These are phyloP conservation scores for Candolleomyces efflorescens DNA, from an alignment of 768 basidiomycete species.

Conservation along the genomic window DNA sequence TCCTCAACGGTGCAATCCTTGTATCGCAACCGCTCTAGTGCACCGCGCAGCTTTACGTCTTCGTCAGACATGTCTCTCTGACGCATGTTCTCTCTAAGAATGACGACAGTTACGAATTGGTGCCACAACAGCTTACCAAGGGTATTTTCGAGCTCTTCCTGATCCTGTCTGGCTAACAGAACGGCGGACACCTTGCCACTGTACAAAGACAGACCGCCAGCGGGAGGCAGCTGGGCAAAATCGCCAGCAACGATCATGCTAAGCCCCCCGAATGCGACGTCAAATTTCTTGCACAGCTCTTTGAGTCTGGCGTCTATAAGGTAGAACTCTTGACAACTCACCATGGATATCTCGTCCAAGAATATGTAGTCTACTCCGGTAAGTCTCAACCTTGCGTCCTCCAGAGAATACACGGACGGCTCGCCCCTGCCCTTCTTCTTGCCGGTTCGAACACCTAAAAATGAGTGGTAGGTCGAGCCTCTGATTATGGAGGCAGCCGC, in stretches of 20 bases:
- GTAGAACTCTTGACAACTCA: slow-evolving; percentile 28
- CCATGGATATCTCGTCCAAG: slow-evolving; percentile 40
- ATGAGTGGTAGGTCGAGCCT: too few relatives aligned
- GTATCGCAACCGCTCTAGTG: slow-evolving; percentile 35
- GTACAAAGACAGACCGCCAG: slow-evolving; percentile 7
- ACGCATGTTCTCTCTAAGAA: slow-evolving; percentile 28
- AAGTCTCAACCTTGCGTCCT: too few relatives aligned
- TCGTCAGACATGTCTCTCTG: slow-evolving; percentile 20
- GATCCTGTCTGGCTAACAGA: neutral
- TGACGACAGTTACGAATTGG: slow-evolving; percentile 27
- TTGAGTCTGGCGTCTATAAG: slow-evolving; percentile 23
- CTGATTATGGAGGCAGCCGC: too few relatives aligned
- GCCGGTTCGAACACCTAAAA: too few relatives aligned
- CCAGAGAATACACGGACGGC: too few relatives aligned
- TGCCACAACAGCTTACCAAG: slow-evolving; percentile 30
- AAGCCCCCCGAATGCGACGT: slow-evolving; percentile 28
- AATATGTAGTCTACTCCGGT: slow-evolving; percentile 35
- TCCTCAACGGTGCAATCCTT: slow-evolving; percentile 34
- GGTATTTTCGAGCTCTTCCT: neutral
- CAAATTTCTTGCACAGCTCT: slow-evolving; percentile 11
- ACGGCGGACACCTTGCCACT: neutral
- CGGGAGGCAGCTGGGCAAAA: slow-evolving; percentile 30
- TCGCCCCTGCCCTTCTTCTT: too few relatives aligned
- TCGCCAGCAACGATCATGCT: slow-evolving; percentile 36
- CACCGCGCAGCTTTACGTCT: slow-evolving; percentile 22